Conservation (phyloP, 164 flowering plant genomes). For the Litsea cubeba region DNA sequence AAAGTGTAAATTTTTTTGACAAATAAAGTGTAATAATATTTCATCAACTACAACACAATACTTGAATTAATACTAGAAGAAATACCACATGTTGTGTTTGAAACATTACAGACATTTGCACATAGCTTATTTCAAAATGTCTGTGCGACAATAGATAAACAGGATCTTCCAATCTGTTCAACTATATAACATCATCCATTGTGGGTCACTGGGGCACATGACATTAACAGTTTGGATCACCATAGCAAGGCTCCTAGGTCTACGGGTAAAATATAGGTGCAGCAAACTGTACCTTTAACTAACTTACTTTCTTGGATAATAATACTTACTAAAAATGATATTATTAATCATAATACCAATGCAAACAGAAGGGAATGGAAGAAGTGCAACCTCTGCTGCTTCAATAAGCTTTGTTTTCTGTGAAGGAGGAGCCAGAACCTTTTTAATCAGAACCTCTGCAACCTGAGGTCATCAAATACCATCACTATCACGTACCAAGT, state of each 20-base stretch:
- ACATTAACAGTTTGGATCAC: neutral
- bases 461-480: slow-evolving; percentile 42
- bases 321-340: too few relatives aligned
- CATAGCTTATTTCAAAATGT: too few relatives aligned
- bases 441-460: slow-evolving; percentile 70
- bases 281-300: neutral
- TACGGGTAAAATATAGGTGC: neutral
- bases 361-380: slow-evolving; percentile 1
- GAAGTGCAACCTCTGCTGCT: slow-evolving; percentile 62
- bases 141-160: too few relatives aligned
- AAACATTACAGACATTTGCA: too few relatives aligned
- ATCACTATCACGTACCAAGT: neutral
- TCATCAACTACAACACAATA: too few relatives aligned
- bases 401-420: slow-evolving; percentile 81
- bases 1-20: too few relatives aligned
- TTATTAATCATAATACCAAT: neutral
- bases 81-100: too few relatives aligned
- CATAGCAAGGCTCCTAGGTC: neutral
- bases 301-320: neutral
- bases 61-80: too few relatives aligned
- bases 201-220: neutral
- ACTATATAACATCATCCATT: neutral
- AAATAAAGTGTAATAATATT: too few relatives aligned
- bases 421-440: slow-evolving; percentile 73
- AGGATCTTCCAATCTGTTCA: neutral